These are phyloP conservation scores for Podospora comata DNA, from an alignment of 495 filamentous ascomycete species.

Conservation along the genomic window DNA sequence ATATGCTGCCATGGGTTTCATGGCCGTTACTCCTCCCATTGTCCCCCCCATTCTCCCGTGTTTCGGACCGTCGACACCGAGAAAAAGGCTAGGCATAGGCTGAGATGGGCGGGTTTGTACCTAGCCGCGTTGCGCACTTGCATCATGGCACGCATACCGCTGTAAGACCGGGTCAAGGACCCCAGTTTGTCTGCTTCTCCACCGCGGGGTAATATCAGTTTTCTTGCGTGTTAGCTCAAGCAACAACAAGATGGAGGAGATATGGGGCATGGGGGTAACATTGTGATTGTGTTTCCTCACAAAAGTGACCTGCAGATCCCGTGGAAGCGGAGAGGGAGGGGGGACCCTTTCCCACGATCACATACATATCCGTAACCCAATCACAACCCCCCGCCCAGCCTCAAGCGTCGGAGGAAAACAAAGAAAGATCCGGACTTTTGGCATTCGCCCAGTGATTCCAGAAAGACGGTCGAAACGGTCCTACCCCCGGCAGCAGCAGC, in stretches of 20 bases:
- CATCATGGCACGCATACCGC: background rate
- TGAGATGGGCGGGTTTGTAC: slow-evolving; percentile 26
- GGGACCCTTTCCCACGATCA: background rate
- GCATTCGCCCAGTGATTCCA: background rate
- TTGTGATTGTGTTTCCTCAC: background rate
- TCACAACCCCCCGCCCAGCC: background rate
- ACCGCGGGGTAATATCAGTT: slow-evolving; percentile 1
- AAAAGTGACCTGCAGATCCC: background rate
- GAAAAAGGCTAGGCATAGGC: slow-evolving; percentile 39
- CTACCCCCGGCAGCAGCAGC: background rate
- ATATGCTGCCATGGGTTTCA: slow-evolving; percentile 23
- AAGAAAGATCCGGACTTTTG: slow-evolving; percentile 7
- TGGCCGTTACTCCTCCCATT: slow-evolving; percentile 26
- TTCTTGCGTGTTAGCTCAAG: background rate
- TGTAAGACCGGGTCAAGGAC: background rate
- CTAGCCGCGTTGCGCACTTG: slow-evolving; percentile 19
- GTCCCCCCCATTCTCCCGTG: slow-evolving; percentile 41
- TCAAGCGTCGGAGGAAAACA: slow-evolving; percentile 11
- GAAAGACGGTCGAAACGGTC: slow-evolving; percentile 1
- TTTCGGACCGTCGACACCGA: slow-evolving; percentile 50
- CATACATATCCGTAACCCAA: background rate
- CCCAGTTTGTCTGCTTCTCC: slow-evolving; percentile 1
- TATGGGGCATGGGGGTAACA: background rate
- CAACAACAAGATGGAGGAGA: background rate
- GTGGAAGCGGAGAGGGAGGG: background rate